Percentiles rank a stretch among this genome's conserved stretches.
phyloP scores from a whole-genome alignment of 2,329 filamentous ascomycete genomes.

The Penicillium thymicola region DNA sequence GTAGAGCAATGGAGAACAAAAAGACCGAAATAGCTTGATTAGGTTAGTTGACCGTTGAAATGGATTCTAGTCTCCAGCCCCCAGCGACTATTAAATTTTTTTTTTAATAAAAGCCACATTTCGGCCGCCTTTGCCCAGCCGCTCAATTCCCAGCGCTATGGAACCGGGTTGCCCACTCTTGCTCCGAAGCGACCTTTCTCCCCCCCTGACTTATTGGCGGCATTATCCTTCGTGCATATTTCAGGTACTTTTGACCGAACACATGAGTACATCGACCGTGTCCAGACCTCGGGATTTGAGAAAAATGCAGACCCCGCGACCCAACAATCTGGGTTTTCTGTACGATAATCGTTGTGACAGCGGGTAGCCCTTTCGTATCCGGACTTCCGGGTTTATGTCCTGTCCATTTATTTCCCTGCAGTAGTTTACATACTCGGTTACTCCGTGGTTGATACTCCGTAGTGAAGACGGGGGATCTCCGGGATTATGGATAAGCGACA shows the following conservation, averaged over 20 bases:
- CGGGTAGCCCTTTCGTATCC: neutral
- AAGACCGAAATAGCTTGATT: neutral
- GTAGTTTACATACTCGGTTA: neutral
- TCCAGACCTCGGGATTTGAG: neutral
- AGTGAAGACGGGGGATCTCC: neutral
- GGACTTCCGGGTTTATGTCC: neutral
- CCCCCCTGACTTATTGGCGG: neutral
- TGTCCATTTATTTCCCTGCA: neutral
- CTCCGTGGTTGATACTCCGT: neutral
- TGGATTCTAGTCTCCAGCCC: neutral
- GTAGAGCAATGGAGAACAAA: neutral
- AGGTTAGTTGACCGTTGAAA: constrained; percentile 18
- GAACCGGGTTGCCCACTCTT: neutral
- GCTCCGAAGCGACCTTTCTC: neutral
- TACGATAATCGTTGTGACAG: neutral
- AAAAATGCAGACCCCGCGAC: neutral
- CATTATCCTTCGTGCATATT: neutral
- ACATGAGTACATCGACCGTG: neutral
- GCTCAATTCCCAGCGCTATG: neutral
- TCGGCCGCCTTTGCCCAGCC: neutral
- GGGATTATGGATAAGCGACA: neutral
- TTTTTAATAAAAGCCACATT: neutral
- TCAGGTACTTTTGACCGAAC: neutral
- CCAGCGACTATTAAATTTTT: neutral
- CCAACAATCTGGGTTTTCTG: constrained; percentile 1